Base-by-base conservation (phyloP, 306 rosid species). In the Rosa chinensis region DNA sequence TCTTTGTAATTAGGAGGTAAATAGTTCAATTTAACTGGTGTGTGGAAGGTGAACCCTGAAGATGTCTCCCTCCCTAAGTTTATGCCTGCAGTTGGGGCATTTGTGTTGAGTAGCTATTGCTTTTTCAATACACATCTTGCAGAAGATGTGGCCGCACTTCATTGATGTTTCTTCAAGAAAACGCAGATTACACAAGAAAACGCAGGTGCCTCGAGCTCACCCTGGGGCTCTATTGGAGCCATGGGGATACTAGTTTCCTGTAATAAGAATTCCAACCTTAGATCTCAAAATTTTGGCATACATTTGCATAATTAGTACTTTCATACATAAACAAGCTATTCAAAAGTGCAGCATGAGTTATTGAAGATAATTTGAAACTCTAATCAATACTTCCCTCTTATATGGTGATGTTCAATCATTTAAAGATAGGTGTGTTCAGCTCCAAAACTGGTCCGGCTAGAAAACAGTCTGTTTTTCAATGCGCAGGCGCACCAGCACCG, bases 61-160 rank as follows among this genome's bases (percentile, higher is more conserved):
- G 74, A 75, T 75, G 62, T 83, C 85, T 32, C 73, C 45, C 62
- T 78, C 78, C 43, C 70, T 72, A 37, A 86, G 84, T 66, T 83
- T 86, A 44, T 45, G 83, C 80, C 87, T 58, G 64, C 89, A 87
- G 42, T 75, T 75, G 12, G 87, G 89, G 66, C 89, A 86, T 79
- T 78, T 81, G 39, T 52, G 78, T 25, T 76, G 86, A 50, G 72
- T 48, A 59, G 75, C 78, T 61, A 87, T 78, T 13, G 85, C 86
- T 47, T 21, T 40, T 40, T 40, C 44, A 42, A 42, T 42, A 7
- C 44, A 42, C 6, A 7, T 4, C 44, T 42, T 5, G 44, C 44
- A 42, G 44, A 42, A 42, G 28, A 25, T 25, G 28, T 25, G 28
- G 28, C 28, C 28, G 28, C 28, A 25, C 28, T 25, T 25, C 28